Conservation (phyloP, 345 rosid genomes). For the Brassica incana region DNA sequence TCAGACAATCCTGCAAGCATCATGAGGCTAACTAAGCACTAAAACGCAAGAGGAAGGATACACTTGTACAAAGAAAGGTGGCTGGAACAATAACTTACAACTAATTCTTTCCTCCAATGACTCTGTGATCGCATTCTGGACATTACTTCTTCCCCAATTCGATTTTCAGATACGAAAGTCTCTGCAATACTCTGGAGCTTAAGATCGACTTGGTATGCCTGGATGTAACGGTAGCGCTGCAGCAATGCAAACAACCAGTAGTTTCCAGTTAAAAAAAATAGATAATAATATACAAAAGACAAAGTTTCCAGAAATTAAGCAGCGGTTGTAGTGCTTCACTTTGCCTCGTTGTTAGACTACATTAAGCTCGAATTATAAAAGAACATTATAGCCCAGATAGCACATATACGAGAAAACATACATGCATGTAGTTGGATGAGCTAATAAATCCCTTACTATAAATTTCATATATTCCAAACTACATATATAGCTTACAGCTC, state of each 20-base stretch:
- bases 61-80: conserved; percentile 14
- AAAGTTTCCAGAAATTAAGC: background rate
- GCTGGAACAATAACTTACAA: conserved; percentile 56
- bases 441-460: conserved; percentile 1
- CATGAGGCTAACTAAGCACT: conserved; percentile 12
- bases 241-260: conserved; percentile 30
- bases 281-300: conserved; percentile 3
- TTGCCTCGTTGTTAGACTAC: conserved; percentile 1
- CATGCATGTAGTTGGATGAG: background rate
- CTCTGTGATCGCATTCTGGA: conserved; percentile 64
- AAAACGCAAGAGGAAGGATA: background rate
- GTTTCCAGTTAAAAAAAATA: conserved; percentile 18
- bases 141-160: conserved; percentile 50
- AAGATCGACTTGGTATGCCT: conserved; percentile 77
- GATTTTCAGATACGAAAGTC: conserved; percentile 49
- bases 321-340: background rate
- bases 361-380: background rate
- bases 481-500: conserved; percentile 15
- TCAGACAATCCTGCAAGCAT: background rate
- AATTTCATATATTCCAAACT: background rate
- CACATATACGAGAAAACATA: background rate
- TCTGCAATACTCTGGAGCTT: conserved; percentile 69
- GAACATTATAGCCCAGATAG: background rate
- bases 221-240: conserved; percentile 87
- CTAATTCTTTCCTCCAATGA: conserved; percentile 69